Evolutionary conservation across 164 flowering plant species (phyloP).

Genomic region (Hamamelis virginiana): DNA sequence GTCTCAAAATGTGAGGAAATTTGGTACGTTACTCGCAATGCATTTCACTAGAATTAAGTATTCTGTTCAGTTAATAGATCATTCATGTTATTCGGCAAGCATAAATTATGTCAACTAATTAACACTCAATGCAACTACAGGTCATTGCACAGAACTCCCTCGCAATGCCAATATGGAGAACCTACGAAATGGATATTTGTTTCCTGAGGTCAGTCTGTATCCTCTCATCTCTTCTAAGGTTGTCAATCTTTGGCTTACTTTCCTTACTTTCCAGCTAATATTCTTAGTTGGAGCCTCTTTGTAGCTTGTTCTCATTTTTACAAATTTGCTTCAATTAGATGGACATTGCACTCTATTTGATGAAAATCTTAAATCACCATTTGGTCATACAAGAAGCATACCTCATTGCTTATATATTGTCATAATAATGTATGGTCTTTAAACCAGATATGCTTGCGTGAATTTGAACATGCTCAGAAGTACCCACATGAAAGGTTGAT

Average conservation of each 20-base stretch:
- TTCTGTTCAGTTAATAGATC: no score
- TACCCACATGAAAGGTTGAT: conserved; percentile 63
- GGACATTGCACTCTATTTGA: no score
- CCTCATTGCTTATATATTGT: neutral
- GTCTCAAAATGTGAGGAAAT: neutral
- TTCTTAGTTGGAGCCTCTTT: no score
- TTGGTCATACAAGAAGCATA: neutral
- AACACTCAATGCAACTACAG: conserved; percentile 9
- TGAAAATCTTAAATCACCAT: no score
- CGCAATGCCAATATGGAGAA: conserved; percentile 63
- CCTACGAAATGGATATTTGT: conserved; percentile 49
- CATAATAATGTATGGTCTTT: neutral
- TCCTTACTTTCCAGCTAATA: no score
- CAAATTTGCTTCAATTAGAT: no score
- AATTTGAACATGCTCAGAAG: conserved; percentile 39
- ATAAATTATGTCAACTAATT: no score
- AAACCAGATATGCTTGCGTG: conserved; percentile 43
- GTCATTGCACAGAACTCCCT: conserved; percentile 41
- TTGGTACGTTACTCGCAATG: conserved; percentile 10
- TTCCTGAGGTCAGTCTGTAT: conserved; percentile 59
- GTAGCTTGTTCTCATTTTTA: no score
- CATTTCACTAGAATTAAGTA: neutral
- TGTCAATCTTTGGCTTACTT: neutral
- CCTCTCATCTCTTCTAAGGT: neutral
- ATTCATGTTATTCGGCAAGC: no score